Evolutionary conservation across 2,329 filamentous ascomycete genomes (phyloP), one percentile per base, ranked within the genome.

Genomic region (Pyricularia sp.): DNA sequence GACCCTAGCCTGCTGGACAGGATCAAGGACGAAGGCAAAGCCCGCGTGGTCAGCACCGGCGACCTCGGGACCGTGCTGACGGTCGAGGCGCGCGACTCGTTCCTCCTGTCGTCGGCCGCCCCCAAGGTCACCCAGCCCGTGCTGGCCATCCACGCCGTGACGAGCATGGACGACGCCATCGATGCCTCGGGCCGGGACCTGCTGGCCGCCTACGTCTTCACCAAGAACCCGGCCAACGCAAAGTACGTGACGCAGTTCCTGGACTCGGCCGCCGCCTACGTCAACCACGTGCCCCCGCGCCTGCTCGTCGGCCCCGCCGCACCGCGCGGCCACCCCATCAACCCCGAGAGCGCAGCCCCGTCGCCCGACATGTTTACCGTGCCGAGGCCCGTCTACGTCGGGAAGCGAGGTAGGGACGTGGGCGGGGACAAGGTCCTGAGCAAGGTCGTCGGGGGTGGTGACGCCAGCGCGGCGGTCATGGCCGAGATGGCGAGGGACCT

Each of bases 161-260:
- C 31, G 31, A 62, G 61, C 61, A 40, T 44, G 61, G 61, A 62
- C 24, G 61, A 62, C 26, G 61, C 61, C 35, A 62, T 62, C 35
- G 33, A 44, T 3, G 9, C 13, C 13, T 2, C 40, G n/a, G 40
- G 40, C 26, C 6, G 12, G 61, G 26, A 26, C 35, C 31, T 40
- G 61, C 35, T 49, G 31, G 61, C 61, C 19, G 31, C 61, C n/a
- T 62, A 49, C 26, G 35, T 62, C 22, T 62, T 62, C 19, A 62
- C 33, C 61, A 49, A 44, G 33, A 62, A 26, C 61, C 33, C 26
- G 24, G 61, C 31, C 31, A 24, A 24, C 53, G 82, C 79, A 7
- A 87, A 87, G 70, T 88, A 87, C 67, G 75, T 87, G 4, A 76
- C 78, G 12, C 82, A 87, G 67, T 85, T 83, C 71, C 73, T 87